phyloP scores from a whole-genome alignment of 768 basidiomycete species.

The Rhizopogon vulgaris region DNA sequence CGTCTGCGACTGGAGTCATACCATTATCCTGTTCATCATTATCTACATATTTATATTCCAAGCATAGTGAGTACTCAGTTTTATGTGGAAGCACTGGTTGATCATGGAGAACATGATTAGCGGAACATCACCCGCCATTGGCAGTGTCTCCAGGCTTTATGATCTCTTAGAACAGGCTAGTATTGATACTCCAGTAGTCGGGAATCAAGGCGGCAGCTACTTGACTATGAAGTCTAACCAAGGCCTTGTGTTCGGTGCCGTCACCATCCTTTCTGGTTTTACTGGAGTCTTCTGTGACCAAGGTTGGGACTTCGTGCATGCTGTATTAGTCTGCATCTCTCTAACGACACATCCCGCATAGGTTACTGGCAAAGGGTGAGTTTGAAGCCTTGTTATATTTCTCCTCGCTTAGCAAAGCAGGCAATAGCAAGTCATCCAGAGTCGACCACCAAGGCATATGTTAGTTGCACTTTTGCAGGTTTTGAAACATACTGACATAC shows the following conservation, averaged over 20 bases:
- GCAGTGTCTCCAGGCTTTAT: constrained; percentile 36
- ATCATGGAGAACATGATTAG: constrained; percentile 12
- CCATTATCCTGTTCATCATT: constrained; percentile 37
- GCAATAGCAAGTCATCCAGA: constrained; percentile 46
- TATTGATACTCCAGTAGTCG: constrained; percentile 37
- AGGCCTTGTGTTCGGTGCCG: constrained; percentile 37
- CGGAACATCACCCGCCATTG: constrained; percentile 32
- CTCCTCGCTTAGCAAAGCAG: constrained; percentile 13
- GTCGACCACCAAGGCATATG: constrained; percentile 47
- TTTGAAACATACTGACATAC: background rate
- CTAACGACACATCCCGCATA: constrained; percentile 9
- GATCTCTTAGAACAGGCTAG: constrained; percentile 43
- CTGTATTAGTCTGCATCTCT: background rate
- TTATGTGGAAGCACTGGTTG: background rate
- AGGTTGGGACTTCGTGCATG: constrained; percentile 22
- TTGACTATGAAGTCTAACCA: constrained; percentile 50
- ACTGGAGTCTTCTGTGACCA: constrained; percentile 47
- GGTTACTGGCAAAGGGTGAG: constrained; percentile 50
- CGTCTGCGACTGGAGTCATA: constrained; percentile 39
- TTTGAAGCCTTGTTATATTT: background rate
- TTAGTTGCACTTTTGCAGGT: constrained; percentile 13
- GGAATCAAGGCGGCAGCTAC: constrained; percentile 47
- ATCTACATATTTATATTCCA: constrained; percentile 30
- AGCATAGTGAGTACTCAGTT: constrained; percentile 20
- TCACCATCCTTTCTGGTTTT: constrained; percentile 35